A percentile compares a stretch with the other conserved stretches of the same genome.
Conservation (phyloP, 2,329 filamentous ascomycete species). For the Aspergillus sojae region DNA sequence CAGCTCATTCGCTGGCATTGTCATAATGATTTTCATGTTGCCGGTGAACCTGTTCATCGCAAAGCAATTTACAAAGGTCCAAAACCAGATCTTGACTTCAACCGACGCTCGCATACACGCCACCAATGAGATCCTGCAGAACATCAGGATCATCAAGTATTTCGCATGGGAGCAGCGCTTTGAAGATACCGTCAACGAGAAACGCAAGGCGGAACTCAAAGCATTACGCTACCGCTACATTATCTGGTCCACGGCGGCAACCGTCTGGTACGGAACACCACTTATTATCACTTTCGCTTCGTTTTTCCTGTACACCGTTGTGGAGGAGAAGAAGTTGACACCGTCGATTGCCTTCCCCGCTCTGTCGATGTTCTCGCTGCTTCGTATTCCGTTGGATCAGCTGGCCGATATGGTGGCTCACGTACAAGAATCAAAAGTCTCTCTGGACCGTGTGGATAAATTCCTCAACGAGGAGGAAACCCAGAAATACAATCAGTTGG, state of each 20-base stretch:
- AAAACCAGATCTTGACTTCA: conserved; percentile 87
- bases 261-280: conserved; percentile 94
- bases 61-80: conserved; percentile 78
- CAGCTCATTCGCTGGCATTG: conserved; percentile 90
- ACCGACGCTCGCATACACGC: conserved; percentile 96
- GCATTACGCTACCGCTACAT: conserved; percentile 81
- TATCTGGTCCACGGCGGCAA: conserved; percentile 87
- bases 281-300: conserved; percentile 95
- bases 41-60: conserved; percentile 90
- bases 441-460: conserved; percentile 92
- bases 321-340: conserved; percentile 86
- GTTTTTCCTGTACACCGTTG: conserved; percentile 87
- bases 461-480: conserved; percentile 94
- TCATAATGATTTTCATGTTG: conserved; percentile 84
- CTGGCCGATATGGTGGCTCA: conserved; percentile 98
- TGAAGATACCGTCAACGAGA: conserved; percentile 82
- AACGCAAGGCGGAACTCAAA: conserved; percentile 75
- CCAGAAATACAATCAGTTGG: conserved; percentile 87
- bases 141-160: conserved; percentile 98
- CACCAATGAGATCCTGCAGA: conserved; percentile 95
- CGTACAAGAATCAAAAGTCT: conserved; percentile 96
- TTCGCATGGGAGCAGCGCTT: conserved; percentile 98
- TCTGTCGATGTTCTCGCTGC: conserved; percentile 90
- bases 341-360: conserved; percentile 95
- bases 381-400: conserved; percentile 91